Base-by-base conservation (phyloP, 495 filamentous ascomycete genomes). In the Hyaloscypha variabilis region DNA sequence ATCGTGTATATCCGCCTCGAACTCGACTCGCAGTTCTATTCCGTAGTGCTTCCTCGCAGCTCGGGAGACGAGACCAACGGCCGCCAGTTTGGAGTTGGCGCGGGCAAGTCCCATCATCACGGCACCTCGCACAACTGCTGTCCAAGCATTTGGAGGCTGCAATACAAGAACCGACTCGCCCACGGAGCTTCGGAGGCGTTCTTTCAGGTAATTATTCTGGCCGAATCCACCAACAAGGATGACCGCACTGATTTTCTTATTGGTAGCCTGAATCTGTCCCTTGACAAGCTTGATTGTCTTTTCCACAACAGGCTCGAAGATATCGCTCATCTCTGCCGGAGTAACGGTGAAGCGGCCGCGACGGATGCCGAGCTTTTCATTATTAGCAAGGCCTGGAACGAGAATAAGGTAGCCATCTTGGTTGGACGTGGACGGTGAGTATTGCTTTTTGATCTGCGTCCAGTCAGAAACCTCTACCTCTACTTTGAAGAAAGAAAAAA, bases 201-300 rank as follows among this genome's bases (percentile, higher is more conserved):
- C 66, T 51, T 72, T 73, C 4, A 80, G 59, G 54, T 78, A 78
- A 4, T 60, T 68, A 55, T 72, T 82, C 55, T 80, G 72, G 6
- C 78, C 77, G 63, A 81, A 81, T 5, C 77, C 77, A 10, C 78
- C 79, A 13, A 80, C 78, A 11, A 82, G 69, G 8, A 79, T 68
- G 1, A 82, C 68, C 2, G 78, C 71, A 19, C 68, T 76, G 19
- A 79, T 42, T 28, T 58, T 66, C 49, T 63, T 67, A 14, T 71
- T 73, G 3, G 73, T 72, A 2, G 72, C 66, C 34, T 46, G 62
- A 19, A 80, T 73, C 51, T 80, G 78, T 3, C 53, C 70, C 23
- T 71, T 69, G 6, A 79, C 73, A 1, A 79, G 64, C 19, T 69
- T 67, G 24, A 78, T 65, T 0, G 76, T 6, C 70, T n/a, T n/a